These are phyloP conservation scores for Sporothrix humicola DNA, from an alignment of 2,329 filamentous ascomycete species.

Conservation along the genomic window DNA sequence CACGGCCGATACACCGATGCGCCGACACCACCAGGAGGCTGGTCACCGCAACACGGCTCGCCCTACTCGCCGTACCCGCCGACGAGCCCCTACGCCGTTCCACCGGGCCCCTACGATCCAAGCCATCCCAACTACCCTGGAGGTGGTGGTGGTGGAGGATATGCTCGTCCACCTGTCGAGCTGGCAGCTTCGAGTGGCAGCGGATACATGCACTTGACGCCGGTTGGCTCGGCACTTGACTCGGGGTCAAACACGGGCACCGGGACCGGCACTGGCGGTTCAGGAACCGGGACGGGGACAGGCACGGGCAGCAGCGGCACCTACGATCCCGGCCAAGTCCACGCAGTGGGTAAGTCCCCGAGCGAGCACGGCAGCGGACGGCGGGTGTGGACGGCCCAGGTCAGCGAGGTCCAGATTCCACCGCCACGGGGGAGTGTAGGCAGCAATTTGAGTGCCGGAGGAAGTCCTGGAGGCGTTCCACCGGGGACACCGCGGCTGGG, in stretches of 20 bases:
- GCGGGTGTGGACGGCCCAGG: constrained; percentile 46
- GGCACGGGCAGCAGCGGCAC: constrained; percentile 30
- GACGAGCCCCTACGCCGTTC: constrained; percentile 18
- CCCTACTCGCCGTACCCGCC: constrained; percentile 27
- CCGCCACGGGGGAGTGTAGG: constrained; percentile 27
- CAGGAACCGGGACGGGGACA: constrained; percentile 21
- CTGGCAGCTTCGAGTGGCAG: constrained; percentile 30
- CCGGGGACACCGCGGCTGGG: neutral
- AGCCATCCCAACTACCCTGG: constrained; percentile 8
- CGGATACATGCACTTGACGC: constrained; percentile 26
- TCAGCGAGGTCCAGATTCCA: constrained; percentile 43
- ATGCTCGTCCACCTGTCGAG: constrained; percentile 3
- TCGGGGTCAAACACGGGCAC: constrained; percentile 28
- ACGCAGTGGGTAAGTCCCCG: constrained; percentile 39
- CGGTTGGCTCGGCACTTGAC: constrained; percentile 5
- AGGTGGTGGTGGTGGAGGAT: neutral
- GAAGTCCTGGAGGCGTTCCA: neutral
- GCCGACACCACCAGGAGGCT: constrained; percentile 23
- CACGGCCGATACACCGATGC: constrained; percentile 29
- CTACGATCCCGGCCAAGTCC: constrained; percentile 22
- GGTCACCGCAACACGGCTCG: constrained; percentile 30
- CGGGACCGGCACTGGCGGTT: neutral
- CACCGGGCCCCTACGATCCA: neutral
- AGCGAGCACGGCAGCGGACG: constrained; percentile 22
- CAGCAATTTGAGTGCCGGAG: neutral